Conservation (phyloP, 352 stramenopile genomes). For the Phytophthora macrochlamydospora region DNA sequence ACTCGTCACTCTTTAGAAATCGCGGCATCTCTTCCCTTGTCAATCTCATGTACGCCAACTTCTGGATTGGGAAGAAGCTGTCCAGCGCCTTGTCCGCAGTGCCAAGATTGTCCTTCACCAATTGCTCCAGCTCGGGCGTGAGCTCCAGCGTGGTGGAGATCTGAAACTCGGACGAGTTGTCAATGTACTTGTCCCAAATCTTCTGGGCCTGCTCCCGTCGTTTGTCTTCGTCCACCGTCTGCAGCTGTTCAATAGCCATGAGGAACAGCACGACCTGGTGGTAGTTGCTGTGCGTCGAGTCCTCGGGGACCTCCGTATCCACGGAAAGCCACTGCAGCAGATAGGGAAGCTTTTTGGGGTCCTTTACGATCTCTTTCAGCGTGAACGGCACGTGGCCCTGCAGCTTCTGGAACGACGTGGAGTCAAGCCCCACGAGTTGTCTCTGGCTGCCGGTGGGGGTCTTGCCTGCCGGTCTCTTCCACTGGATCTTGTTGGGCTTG, state of each 20-base stretch:
- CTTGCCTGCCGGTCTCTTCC: slow-evolving; percentile 31
- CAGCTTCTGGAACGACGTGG: slow-evolving; percentile 69
- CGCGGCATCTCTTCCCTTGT: slow-evolving; percentile 81
- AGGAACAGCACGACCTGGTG: slow-evolving; percentile 88
- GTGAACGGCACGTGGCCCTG: slow-evolving; percentile 84
- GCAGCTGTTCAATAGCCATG: slow-evolving; percentile 82
- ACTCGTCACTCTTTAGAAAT: slow-evolving; percentile 87
- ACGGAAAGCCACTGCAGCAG: slow-evolving; percentile 77
- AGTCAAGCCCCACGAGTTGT: slow-evolving; percentile 54
- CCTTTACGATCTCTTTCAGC: slow-evolving; percentile 85
- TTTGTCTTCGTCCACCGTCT: slow-evolving; percentile 71
- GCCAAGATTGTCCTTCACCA: slow-evolving; percentile 77
- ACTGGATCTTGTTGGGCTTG: slow-evolving; percentile 64
- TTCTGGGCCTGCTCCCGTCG: slow-evolving; percentile 74
- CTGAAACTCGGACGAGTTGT: slow-evolving; percentile 80
- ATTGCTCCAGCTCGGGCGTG: slow-evolving; percentile 72
- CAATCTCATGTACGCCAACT: slow-evolving; percentile 84
- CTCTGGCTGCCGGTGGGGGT: slow-evolving; percentile 51
- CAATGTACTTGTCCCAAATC: slow-evolving; percentile 90
- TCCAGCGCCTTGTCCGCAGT: slow-evolving; percentile 54
- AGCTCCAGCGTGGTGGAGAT: slow-evolving; percentile 84
- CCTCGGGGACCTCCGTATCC: slow-evolving; percentile 46
- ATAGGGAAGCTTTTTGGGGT: slow-evolving; percentile 88
- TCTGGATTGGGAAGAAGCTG: slow-evolving; percentile 85
- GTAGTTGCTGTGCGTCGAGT: slow-evolving; percentile 57